Percentiles rank a stretch among this genome's conserved stretches.
phyloP scores from a whole-genome alignment of 805 yeast genomes.

The Zygosaccharomyces kombuchaensis region DNA sequence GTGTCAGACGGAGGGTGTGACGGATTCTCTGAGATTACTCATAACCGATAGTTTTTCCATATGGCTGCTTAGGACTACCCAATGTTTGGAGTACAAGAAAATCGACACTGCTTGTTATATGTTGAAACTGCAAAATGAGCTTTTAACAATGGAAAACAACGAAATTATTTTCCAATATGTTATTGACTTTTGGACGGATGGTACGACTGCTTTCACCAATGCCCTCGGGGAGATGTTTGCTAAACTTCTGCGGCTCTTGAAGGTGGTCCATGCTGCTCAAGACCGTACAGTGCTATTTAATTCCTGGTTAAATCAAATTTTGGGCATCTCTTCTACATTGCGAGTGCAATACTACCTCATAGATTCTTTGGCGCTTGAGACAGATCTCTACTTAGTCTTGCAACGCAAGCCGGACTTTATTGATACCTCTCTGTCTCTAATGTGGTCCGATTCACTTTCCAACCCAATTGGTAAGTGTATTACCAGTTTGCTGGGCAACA shows the following conservation, averaged over 20 bases:
- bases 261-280: constrained; percentile 22
- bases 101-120: constrained; percentile 16
- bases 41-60: constrained; percentile 60
- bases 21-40: constrained; percentile 29
- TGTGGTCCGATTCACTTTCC: constrained; percentile 57
- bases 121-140: constrained; percentile 9
- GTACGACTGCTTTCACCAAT: constrained; percentile 66
- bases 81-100: constrained; percentile 29
- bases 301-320: constrained; percentile 45
- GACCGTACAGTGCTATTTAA: constrained; percentile 27
- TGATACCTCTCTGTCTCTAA: constrained; percentile 42
- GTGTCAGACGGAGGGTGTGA: constrained; percentile 7
- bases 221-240: constrained; percentile 58
- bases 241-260: constrained; percentile 46
- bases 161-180: constrained; percentile 46
- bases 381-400: constrained; percentile 42
- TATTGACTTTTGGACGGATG: constrained; percentile 65
- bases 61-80: constrained; percentile 57
- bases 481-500: constrained; percentile 37
- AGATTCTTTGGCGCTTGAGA: constrained; percentile 50
- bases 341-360: constrained; percentile 59
- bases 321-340: constrained; percentile 46
- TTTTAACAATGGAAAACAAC: constrained; percentile 25
- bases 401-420: constrained; percentile 44
- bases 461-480: constrained; percentile 61